Evolutionary conservation across 164 flowering plant genomes (phyloP), one percentile per base, ranked within the genome.

Genomic region (Kingdonia uniflora): DNA sequence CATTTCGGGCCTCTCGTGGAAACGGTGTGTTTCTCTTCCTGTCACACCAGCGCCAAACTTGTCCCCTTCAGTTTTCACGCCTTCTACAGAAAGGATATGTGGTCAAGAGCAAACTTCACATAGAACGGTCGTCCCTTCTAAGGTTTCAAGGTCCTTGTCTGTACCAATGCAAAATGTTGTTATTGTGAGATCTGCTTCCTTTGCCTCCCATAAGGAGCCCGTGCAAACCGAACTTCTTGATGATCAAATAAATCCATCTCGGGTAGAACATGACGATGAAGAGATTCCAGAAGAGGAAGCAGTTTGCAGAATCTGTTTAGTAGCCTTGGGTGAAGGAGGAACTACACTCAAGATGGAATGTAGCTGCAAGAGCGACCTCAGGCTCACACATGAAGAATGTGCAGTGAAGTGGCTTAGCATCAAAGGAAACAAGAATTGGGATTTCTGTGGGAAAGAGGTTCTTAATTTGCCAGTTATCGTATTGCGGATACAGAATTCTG

Each of bases 201-300:
- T 82, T 47, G 68, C 78, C 37, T 56, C 51, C 47, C 70, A 45
- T 14, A 69, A 56, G 37, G 79, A 64, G 54, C 68, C 65, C 39
- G 50, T 19, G 48, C 62, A 54, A 22, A 25, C 62, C 39, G 76
- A 76, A 45, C 5, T 48, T 40, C 62, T 29, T 66, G 70, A 74
- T 57, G 97, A 72, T 77, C 69, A 81, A 57, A 71, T 74, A 29
- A 65, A 65, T 44, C 71, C 75, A 26, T 63, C 29, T 58, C 65
- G 76, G 7, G 20, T 55, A 33, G 80, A 77, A 56, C 67, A 57
- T 25, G 68, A 65, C 14, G 91, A 90, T 67, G 78, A 83, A 75
- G 95, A 90, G 68, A 90, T 87, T 68, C 81, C 89, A n/a, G 97
- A 89, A 66, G 90, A 89, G 63, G 95, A 84, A 64, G 92, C 92